These are phyloP conservation scores for Phytophthora megakarya DNA, from an alignment of 352 stramenopile species.

Conservation along the genomic window DNA sequence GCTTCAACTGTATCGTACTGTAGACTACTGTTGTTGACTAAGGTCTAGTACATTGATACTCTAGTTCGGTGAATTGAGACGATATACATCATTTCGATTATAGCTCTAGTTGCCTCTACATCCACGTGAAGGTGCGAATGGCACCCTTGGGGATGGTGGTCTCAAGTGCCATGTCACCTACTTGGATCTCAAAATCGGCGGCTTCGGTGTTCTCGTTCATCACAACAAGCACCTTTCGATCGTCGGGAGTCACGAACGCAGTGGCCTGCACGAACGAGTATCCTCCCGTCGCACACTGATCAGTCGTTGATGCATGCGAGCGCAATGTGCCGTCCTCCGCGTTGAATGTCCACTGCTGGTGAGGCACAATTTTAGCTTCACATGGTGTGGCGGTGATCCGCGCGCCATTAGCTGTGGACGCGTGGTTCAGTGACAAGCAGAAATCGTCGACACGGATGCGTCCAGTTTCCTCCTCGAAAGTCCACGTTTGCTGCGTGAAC, in stretches of 20 bases:
- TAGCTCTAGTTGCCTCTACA: no score
- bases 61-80: no score
- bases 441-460: slow-evolving; percentile 55
- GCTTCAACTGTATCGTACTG: not conserved
- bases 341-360: slow-evolving; percentile 66
- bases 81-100: no score
- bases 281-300: slow-evolving; percentile 66
- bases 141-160: slow-evolving; percentile 38
- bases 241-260: slow-evolving; percentile 68
- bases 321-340: slow-evolving; percentile 47
- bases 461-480: slow-evolving; percentile 44
- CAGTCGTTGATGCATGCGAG: slow-evolving; percentile 36
- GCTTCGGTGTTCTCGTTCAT: slow-evolving; percentile 83
- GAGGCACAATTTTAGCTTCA: slow-evolving; percentile 16
- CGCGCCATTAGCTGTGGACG: slow-evolving; percentile 47
- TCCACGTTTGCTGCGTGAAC: slow-evolving; percentile 67
- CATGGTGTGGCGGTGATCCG: slow-evolving; percentile 53
- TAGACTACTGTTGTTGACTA: no score
- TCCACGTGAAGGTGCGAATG: slow-evolving; percentile 54
- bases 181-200: slow-evolving; percentile 59
- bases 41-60: no score
- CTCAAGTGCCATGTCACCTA: slow-evolving; percentile 44
- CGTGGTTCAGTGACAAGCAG: slow-evolving; percentile 67
- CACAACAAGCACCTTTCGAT: slow-evolving; percentile 76
- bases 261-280: slow-evolving; percentile 74